phyloP scores from a whole-genome alignment of 208 protist genomes.

The Crithidia acanthocephali region DNA sequence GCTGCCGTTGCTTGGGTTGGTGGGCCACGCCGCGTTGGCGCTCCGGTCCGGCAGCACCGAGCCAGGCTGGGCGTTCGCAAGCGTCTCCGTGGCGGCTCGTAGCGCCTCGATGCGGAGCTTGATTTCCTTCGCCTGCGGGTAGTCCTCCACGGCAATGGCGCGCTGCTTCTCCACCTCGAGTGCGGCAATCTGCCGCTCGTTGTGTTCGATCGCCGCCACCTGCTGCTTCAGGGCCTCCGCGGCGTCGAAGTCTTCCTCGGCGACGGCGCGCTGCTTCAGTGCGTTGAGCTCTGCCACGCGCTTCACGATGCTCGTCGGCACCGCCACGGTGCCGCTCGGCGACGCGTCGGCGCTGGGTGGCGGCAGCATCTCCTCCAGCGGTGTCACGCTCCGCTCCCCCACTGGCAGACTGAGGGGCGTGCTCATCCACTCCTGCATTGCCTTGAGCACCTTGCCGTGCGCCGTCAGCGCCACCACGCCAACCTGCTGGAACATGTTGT shows the following conservation, averaged over 20 bases:
- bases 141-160: constrained; percentile 82
- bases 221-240: constrained; percentile 73
- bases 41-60: not conserved
- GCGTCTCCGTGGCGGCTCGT: constrained; percentile 17
- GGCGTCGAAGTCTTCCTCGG: constrained; percentile 89
- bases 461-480: constrained; percentile 80
- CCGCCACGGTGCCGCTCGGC: constrained; percentile 9
- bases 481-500: constrained; percentile 91
- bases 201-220: constrained; percentile 50
- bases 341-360: constrained; percentile 33
- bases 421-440: constrained; percentile 41
- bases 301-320: constrained; percentile 34
- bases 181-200: constrained; percentile 47
- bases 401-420: constrained; percentile 42
- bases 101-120: constrained; percentile 80
- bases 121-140: constrained; percentile 75
- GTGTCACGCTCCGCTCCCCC: constrained; percentile 52
- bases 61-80: not conserved
- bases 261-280: constrained; percentile 78
- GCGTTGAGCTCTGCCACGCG: constrained; percentile 39
- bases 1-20: not conserved
- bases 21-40: not conserved
- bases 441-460: constrained; percentile 60
- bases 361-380: constrained; percentile 88
- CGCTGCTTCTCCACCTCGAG: constrained; percentile 75